phyloP scores from a whole-genome alignment of 208 protist genomes.

The Angomonas deanei region DNA sequence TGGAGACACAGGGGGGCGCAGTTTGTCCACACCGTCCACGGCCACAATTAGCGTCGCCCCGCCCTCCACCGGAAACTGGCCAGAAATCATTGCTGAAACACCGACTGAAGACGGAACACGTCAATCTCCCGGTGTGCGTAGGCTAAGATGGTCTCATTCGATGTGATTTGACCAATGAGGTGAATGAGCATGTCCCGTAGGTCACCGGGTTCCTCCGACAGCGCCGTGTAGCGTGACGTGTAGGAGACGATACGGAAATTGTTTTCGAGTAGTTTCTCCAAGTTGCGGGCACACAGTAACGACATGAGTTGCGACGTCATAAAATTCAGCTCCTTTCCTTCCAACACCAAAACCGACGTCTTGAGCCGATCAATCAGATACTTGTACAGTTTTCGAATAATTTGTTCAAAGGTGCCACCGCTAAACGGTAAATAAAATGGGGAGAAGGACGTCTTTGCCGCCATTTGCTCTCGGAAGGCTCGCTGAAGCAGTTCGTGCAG shows the following conservation, averaged over 20 bases:
- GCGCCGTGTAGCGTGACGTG: constrained; percentile 24
- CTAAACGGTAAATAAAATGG: background rate
- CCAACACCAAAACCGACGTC: background rate
- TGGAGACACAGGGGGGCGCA: background rate
- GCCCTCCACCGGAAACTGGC: background rate
- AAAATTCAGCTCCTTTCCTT: background rate
- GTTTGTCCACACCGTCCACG: background rate
- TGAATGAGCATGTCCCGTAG: constrained; percentile 53
- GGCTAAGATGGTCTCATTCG: constrained; percentile 41
- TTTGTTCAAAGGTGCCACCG: background rate
- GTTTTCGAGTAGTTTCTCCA: background rate
- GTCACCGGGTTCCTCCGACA: constrained; percentile 61
- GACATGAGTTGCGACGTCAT: background rate
- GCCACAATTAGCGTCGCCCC: background rate
- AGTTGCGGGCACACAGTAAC: background rate
- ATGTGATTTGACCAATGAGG: constrained; percentile 58
- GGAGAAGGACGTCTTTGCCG: background rate
- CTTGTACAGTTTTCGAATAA: background rate
- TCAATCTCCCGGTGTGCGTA: constrained; percentile 63
- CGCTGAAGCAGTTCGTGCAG: background rate
- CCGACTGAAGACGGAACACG: constrained; percentile 8
- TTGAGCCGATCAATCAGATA: background rate
- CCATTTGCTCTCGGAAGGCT: constrained; percentile 1
- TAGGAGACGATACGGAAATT: constrained; percentile 44
- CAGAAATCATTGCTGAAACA: constrained; percentile 1